Evolutionary conservation across 2,329 filamentous ascomycete genomes (phyloP).

Genomic region (Plectosphaerella plurivora): DNA sequence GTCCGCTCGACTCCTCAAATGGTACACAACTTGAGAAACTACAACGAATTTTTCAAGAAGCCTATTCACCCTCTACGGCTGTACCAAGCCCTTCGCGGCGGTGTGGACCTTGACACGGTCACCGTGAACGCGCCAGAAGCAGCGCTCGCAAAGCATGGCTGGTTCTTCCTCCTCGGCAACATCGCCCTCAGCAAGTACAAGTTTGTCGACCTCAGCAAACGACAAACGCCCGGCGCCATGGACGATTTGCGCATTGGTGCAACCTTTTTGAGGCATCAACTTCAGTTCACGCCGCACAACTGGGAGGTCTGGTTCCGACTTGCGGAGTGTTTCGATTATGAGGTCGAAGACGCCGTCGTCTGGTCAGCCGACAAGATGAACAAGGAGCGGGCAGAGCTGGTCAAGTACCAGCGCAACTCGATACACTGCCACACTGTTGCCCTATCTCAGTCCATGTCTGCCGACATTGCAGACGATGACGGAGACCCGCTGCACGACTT

Average conservation of each 20-base stretch:
- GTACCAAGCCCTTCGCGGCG: slow-evolving; percentile 75
- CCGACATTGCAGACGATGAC: slow-evolving; percentile 38
- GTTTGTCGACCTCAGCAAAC: slow-evolving; percentile 63
- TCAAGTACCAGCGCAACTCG: slow-evolving; percentile 70
- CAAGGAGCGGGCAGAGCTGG: slow-evolving; percentile 69
- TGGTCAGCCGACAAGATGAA: slow-evolving; percentile 93
- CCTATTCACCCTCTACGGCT: slow-evolving; percentile 78
- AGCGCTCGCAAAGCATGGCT: slow-evolving; percentile 72
- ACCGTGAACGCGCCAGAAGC: slow-evolving; percentile 65
- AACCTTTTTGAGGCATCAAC: slow-evolving; percentile 72
- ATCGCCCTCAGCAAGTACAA: slow-evolving; percentile 84
- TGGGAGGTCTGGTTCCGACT: slow-evolving; percentile 93
- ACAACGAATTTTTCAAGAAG: slow-evolving; percentile 75
- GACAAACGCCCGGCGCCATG: slow-evolving; percentile 72
- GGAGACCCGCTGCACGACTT: slow-evolving; percentile 53
- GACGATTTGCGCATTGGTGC: slow-evolving; percentile 81
- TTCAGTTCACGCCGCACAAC: slow-evolving; percentile 75
- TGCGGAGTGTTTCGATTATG: slow-evolving; percentile 82
- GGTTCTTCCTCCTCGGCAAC: slow-evolving; percentile 90
- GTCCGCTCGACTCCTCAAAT: slow-evolving; percentile 76
- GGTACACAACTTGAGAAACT: slow-evolving; percentile 81
- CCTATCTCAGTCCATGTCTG: slow-evolving; percentile 48
- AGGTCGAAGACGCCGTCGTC: slow-evolving; percentile 79
- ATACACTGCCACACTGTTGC: slow-evolving; percentile 74
- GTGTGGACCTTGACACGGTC: slow-evolving; percentile 68